Evolutionary conservation across 441 rosid genomes (phyloP), one percentile per base, ranked within the genome.

Genomic region (Aleurites moluccanus): DNA sequence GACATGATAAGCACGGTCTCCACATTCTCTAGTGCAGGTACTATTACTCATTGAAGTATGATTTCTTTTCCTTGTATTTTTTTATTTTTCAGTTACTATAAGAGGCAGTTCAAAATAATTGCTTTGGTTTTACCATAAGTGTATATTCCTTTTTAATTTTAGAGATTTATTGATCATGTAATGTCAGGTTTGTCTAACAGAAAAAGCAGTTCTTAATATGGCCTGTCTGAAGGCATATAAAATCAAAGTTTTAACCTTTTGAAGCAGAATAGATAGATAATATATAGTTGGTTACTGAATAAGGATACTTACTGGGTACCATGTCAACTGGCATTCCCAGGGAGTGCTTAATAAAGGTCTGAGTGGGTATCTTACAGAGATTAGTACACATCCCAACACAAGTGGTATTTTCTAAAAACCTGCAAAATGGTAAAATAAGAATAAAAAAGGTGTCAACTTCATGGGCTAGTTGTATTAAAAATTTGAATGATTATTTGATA

Each of bases 331-430:
- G 91, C 92, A 91, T 85, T 73, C 99, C 98, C 3, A 95, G 79
- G 77, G 95, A 84, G 68, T 86, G 81, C 81, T 87, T 91, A 72
- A 95, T 91, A 78, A 95, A 93, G 73, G 79, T 81, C 82, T 93
- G 98, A 55, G 85, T 79, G 61, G 99, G 97, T 69, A 86, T 78
- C 83, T 88, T 96, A 68, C 99, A 96, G 21, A 93, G 86, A 83
- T 96, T 92, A 59, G 89, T 88, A 79, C 99, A 96, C 98, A 89
- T 89, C 49, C 99, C 96, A 16, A 89, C 90, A 76, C 99, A 96
- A 75, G 88, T 90, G 49, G 87, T 82, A 82, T 92, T 89, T 80
- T 91, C 99, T 64, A 96, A 85, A 82, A 96, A 91, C 87, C 99
- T 95, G 81, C 74, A 82, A 75, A 74, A 64, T 20, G 27, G 20